Percentiles rank a stretch among this genome's conserved stretches.
phyloP scores from a whole-genome alignment of 2,329 filamentous ascomycete species.

The Rutstroemia sp. region DNA sequence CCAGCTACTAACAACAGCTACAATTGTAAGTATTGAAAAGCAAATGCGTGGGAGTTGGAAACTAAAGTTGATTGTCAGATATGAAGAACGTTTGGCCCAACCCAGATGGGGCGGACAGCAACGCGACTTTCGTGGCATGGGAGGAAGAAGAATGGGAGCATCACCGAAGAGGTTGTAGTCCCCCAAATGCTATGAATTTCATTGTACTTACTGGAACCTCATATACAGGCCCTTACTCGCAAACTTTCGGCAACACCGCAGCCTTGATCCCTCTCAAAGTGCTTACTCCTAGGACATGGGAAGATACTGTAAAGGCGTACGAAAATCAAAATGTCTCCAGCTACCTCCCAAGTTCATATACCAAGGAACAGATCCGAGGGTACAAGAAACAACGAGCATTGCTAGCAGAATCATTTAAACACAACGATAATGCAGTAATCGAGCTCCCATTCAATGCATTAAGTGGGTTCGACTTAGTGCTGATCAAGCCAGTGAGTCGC shows the following conservation, averaged over 20 bases:
- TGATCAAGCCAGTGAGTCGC: background rate
- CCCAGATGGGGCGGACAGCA: background rate
- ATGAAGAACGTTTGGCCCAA: background rate
- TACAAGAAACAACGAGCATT: background rate
- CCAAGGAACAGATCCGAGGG: background rate
- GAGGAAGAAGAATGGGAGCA: background rate
- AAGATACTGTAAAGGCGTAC: background rate
- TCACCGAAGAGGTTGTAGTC: background rate
- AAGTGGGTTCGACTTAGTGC: background rate
- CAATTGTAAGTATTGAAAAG: background rate
- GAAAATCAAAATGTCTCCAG: background rate
- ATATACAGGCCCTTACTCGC: background rate
- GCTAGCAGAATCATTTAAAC: background rate
- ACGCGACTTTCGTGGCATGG: background rate
- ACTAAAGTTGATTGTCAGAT: background rate
- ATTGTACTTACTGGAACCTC: background rate
- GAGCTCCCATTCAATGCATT: background rate
- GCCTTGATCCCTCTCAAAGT: background rate
- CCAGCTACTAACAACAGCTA: background rate
- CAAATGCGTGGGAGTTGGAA: background rate
- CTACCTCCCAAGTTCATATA: background rate
- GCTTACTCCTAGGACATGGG: background rate
- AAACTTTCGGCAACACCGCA: background rate
- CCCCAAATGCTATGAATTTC: background rate
- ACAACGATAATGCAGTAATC: background rate